Evolutionary conservation across 2,329 filamentous ascomycete genomes (phyloP).

Genomic region (Xylariaceae sp.): DNA sequence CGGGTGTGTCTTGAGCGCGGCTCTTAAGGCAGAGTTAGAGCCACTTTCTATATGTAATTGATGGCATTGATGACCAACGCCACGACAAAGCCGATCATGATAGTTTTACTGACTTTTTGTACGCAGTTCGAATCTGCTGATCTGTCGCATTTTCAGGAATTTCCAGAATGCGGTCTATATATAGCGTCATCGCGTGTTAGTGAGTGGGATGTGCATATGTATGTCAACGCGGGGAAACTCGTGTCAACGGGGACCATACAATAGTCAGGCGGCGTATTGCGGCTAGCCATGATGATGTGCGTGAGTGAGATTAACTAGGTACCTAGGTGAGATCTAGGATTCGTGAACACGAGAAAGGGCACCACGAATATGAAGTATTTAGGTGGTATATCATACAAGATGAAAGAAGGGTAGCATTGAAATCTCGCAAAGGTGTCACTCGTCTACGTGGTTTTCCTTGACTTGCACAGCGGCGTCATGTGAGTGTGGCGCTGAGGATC

Average conservation of each 20-base stretch:
- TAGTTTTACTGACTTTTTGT: constrained; percentile 68
- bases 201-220: constrained; percentile 19
- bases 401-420: too few relatives aligned
- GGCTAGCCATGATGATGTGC: constrained; percentile 34
- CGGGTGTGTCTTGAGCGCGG: constrained; percentile 86
- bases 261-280: constrained; percentile 50
- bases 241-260: constrained; percentile 41
- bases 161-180: constrained; percentile 67
- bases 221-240: constrained; percentile 8
- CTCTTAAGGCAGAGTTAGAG: constrained; percentile 44
- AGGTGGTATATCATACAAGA: too few relatives aligned
- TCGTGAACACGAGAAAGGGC: too few relatives aligned
- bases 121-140: constrained; percentile 85
- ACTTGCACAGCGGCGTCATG: too few relatives aligned
- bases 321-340: neutral
- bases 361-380: too few relatives aligned
- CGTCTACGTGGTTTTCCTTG: too few relatives aligned
- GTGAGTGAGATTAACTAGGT: neutral
- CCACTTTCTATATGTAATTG: neutral
- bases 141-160: constrained; percentile 67
- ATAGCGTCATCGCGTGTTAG: constrained; percentile 17
- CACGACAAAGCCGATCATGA: neutral
- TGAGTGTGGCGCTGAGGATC: too few relatives aligned
- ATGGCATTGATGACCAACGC: neutral
- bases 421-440: too few relatives aligned